Percentiles rank a stretch among this genome's conserved stretches.
These are phyloP conservation scores for Microsporum canis DNA, from an alignment of 2,329 filamentous ascomycete genomes.

Conservation along the genomic window DNA sequence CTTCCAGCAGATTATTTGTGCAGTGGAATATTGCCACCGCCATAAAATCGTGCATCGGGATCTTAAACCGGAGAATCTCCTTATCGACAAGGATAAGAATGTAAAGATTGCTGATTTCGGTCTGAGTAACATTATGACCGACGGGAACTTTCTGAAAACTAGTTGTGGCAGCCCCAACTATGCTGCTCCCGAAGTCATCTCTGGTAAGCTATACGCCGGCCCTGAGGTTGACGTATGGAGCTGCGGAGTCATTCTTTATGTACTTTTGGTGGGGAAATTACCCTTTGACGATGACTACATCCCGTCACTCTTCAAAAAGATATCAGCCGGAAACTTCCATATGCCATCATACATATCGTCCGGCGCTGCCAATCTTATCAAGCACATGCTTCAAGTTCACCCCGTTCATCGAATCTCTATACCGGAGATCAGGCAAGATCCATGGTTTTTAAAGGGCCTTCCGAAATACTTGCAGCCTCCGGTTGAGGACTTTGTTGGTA, in stretches of 20 bases:
- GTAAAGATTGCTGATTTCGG: conserved; percentile 99
- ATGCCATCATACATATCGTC: conserved; percentile 83
- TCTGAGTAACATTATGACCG: conserved; percentile 98
- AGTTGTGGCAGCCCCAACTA: conserved; percentile 98
- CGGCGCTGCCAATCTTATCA: conserved; percentile 63
- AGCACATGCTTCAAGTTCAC: conserved; percentile 89
- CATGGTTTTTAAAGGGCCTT: conserved; percentile 85
- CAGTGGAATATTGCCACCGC: conserved; percentile 95
- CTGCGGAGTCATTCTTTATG: conserved; percentile 56
- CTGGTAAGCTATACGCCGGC: conserved; percentile 91
- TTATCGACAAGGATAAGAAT: conserved; percentile 89
- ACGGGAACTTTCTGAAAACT: conserved; percentile 97
- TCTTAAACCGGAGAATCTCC: conserved; percentile 89
- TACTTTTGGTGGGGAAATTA: conserved; percentile 54
- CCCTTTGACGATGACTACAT: conserved; percentile 99
- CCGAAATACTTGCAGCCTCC: conserved; percentile 78
- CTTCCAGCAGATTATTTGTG: conserved; percentile 98
- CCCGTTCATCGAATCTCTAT: conserved; percentile 90
- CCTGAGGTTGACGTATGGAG: conserved; percentile 89
- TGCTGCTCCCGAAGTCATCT: conserved; percentile 93
- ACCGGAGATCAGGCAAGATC: conserved; percentile 80
- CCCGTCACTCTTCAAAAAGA: conserved; percentile 93
- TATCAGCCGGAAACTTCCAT: conserved; percentile 84
- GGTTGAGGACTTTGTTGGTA: conserved; percentile 83
- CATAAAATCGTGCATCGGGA: conserved; percentile 99